Base-by-base conservation (phyloP, 2,329 filamentous ascomycete genomes). In the Cladorrhinum sp. region DNA sequence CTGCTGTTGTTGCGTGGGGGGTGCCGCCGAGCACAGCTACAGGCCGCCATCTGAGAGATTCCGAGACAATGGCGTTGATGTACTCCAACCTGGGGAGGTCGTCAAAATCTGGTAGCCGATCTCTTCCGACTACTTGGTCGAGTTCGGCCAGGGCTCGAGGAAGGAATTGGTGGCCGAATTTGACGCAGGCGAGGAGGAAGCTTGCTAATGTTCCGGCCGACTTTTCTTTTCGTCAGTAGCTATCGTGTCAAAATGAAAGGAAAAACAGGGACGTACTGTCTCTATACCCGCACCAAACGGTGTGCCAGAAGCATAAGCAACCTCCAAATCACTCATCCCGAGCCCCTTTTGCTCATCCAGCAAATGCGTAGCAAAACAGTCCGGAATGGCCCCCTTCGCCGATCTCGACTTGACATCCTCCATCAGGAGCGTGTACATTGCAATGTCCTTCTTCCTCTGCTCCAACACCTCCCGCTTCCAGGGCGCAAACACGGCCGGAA, bases 161-260 rank as follows among this genome's bases (percentile, higher is more conserved):
- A 23, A 84, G 77, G 18, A 82, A 79, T 7, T 78, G 76, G 0
- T 78, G 79, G 1, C 77, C 80, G 30, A 79, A 80, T n/a, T 82
- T 73, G 16, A 74, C 76, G 69, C 84, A 84, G 0, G 81, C 82
- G 0, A 85, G 73, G 20, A 82, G 73, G 66, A 84, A 78, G n/a
- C 74, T 84, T 0, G 62, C 80, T 62, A 71, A 78, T 61, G 72
- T 84, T 61, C 59, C 83, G 68, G 64, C 82, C 60, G 65, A 85
- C 78, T 70, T 76, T n/a, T n/a, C n/a, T 55, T 10, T 18, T 14
- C 46, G 30, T 52, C 33, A 14, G 16, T 14, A 18, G 3, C 2
- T 24, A 42, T 33, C 3, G 8, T 36, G 24, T 18, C 23, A 53
- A 30, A 33, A 26, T n/a, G 30, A 28, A 3, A 4, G 10, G 23